Evolutionary conservation across 2,329 filamentous ascomycete genomes (phyloP).

Genomic region (Colletotrichum costaricense): DNA sequence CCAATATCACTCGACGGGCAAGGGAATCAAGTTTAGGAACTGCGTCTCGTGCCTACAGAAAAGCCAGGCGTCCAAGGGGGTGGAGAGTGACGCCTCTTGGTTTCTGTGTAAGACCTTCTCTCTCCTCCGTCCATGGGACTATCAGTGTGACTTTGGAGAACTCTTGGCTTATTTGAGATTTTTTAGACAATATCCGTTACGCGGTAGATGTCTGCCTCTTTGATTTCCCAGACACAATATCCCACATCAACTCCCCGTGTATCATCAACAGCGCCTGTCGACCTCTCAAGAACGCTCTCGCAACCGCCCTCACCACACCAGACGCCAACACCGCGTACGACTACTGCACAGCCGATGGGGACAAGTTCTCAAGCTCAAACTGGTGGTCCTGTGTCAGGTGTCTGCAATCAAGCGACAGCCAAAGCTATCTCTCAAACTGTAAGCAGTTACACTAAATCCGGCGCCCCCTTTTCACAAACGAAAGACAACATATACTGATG

Average conservation of each 20-base stretch:
- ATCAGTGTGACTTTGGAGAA: neutral
- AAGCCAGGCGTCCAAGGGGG: slow-evolving; percentile 52
- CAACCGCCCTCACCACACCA: slow-evolving; percentile 44
- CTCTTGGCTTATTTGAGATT: neutral
- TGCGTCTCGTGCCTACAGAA: slow-evolving; percentile 60
- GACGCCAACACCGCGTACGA: slow-evolving; percentile 44
- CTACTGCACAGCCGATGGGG: slow-evolving; percentile 55
- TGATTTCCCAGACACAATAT: slow-evolving; percentile 43
- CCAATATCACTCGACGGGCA: slow-evolving; percentile 49
- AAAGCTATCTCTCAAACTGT: slow-evolving; percentile 63
- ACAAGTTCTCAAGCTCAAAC: slow-evolving; percentile 44
- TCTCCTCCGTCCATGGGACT: neutral
- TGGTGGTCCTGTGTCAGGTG: slow-evolving; percentile 55
- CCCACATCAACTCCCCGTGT: slow-evolving; percentile 52
- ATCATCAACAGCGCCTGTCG: slow-evolving; percentile 54
- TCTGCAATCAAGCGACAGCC: slow-evolving; percentile 51
- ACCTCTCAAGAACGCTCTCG: slow-evolving; percentile 51
- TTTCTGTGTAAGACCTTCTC: slow-evolving; percentile 56
- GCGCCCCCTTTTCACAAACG: neutral
- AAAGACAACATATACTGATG: neutral
- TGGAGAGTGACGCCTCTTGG: slow-evolving; percentile 57
- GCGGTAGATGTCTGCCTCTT: slow-evolving; percentile 60
- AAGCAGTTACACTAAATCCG: slow-evolving; percentile 35
- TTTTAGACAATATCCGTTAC: slow-evolving; percentile 61
- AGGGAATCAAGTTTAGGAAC: slow-evolving; percentile 58